Base-by-base conservation (phyloP, 2,329 filamentous ascomycete genomes). In the Trichoderma oligosporum region DNA sequence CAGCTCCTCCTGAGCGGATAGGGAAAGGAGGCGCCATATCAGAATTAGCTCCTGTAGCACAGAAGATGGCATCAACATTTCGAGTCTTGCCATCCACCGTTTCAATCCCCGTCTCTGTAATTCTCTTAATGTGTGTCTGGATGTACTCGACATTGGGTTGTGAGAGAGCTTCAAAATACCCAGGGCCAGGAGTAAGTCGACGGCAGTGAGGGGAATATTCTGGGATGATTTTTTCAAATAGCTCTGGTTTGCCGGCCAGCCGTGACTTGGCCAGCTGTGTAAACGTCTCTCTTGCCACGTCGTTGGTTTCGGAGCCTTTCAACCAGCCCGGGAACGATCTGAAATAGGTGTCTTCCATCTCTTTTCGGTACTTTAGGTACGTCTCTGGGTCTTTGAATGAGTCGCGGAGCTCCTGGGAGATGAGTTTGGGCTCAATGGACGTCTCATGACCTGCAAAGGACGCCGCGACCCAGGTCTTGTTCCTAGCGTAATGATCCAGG, bases 391-490 rank as follows among this genome's bases (percentile, higher is more conserved):
- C 73, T 47, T 83, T 63, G 66, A 87, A 87, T 0, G 77, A 75
- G 18, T 82, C 73, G 55, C 83, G 76, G 35, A 86, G 80, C 20
- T 85, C 81, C 1, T 78, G 63, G 0, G 75, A 69, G 62, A 82
- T 83, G 0, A 75, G 74, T 44, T 85, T 83, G 0, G 84, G 76
- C 31, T 79, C 79, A 0, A 82, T 72, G 27, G 78, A 80, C 29
- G 82, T 78, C 62, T 80, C 71, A 58, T 80, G 72, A 31, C 81
- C 76, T 0, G 80, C 81, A 69, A 84, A 86, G 0, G 82, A 82
- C 1, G 81, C 77, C 0, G 85, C 82, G 25, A 89, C 82, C 86
- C 86, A 89, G 0, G 86, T 88, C 29, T 75, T 79, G 62, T 80
- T 85, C 8, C 86, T 75, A 1, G 79, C 83, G 61, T 87, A 88